Percentiles rank a stretch among this genome's conserved stretches.
These are phyloP conservation scores for Bocquillonia castaneifolia DNA, from an alignment of 441 rosid species.

Conservation along the genomic window DNA sequence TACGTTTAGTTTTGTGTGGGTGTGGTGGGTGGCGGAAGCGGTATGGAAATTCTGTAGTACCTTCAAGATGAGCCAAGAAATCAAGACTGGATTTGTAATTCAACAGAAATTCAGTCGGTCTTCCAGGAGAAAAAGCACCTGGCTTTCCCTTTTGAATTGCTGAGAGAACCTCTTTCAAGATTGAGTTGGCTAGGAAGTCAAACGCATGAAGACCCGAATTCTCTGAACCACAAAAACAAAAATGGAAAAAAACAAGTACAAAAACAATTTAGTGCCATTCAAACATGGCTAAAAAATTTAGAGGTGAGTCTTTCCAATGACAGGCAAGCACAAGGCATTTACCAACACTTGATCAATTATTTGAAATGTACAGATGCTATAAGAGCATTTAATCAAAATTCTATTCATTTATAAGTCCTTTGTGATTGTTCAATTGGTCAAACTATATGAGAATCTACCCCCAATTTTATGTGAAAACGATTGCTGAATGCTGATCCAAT, in stretches of 20 bases:
- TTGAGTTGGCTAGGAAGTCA: slow-evolving; percentile 91
- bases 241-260: slow-evolving; percentile 4
- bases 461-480: slow-evolving; percentile 6
- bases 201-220: slow-evolving; percentile 93
- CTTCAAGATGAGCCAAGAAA: slow-evolving; percentile 89
- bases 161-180: slow-evolving; percentile 79
- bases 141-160: slow-evolving; percentile 93
- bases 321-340: background rate
- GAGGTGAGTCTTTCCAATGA: background rate
- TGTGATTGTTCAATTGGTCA: background rate
- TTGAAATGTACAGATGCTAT: background rate
- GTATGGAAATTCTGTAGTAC: slow-evolving; percentile 29
- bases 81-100: slow-evolving; percentile 88
- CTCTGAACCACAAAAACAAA: slow-evolving; percentile 38
- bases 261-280: slow-evolving; percentile 10
- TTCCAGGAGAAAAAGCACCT: slow-evolving; percentile 95
- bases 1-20: background rate
- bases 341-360: background rate
- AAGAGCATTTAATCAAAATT: background rate
- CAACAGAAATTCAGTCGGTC: slow-evolving; percentile 82
- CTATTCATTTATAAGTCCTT: background rate
- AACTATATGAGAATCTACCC: background rate
- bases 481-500: background rate
- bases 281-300: background rate
- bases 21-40: background rate